Evolutionary conservation across 169 alveolate genomes (phyloP).

Genomic region (Blepharisma undulans): DNA sequence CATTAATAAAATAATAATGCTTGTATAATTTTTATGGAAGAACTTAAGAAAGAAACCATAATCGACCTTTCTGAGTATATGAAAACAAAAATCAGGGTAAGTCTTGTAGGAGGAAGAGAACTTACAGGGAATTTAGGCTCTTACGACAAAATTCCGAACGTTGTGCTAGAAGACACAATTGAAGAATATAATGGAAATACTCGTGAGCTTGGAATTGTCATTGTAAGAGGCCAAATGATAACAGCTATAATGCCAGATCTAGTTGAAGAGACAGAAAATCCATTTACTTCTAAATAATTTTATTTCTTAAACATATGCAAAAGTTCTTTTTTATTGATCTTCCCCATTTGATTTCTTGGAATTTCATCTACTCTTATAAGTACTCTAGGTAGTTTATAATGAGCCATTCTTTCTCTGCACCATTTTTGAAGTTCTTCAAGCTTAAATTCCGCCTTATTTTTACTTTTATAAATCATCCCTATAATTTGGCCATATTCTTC

Average conservation of each 20-base stretch:
- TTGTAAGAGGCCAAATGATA: constrained; percentile 50
- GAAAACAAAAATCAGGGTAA: constrained; percentile 17
- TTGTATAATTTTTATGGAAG: no score
- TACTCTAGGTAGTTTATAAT: constrained; percentile 49
- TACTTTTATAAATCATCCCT: constrained; percentile 22
- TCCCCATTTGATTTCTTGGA: constrained; percentile 54
- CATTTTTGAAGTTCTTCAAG: constrained; percentile 30
- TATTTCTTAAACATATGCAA: neutral
- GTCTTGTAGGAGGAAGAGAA: constrained; percentile 9
- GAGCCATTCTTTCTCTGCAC: constrained; percentile 29
- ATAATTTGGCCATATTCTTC: constrained; percentile 42
- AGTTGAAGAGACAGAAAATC: constrained; percentile 25
- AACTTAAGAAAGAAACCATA: constrained; percentile 10
- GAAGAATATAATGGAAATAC: constrained; percentile 43
- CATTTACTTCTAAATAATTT: neutral
- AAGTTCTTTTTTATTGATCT: constrained; percentile 45
- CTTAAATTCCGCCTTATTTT: neutral
- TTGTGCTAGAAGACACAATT: constrained; percentile 47
- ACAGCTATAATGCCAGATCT: constrained; percentile 44
- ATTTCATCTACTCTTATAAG: constrained; percentile 31
- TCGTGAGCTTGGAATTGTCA: constrained; percentile 45
- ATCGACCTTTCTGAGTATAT: neutral
- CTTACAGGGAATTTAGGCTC: constrained; percentile 44
- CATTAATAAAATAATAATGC: no score
- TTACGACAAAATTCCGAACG: constrained; percentile 47